These are phyloP conservation scores for Trichoderma erinaceum DNA, from an alignment of 495 filamentous ascomycete genomes.

Conservation along the genomic window DNA sequence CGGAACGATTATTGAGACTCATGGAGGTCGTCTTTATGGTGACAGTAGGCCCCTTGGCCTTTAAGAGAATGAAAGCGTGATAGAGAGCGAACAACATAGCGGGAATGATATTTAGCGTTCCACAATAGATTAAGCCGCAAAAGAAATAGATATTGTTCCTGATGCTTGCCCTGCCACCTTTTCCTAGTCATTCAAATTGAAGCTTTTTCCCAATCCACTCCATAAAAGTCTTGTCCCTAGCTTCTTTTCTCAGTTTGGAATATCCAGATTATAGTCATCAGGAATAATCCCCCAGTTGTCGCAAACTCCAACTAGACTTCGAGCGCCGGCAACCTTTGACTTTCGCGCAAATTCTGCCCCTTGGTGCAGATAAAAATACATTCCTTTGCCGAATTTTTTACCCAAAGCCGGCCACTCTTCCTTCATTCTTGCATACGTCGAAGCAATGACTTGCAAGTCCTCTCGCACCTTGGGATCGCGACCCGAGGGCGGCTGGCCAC, in stretches of 20 bases:
- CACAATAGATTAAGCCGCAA: not conserved
- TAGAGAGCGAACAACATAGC: not conserved
- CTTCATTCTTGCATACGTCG: not conserved
- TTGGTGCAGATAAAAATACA: slow-evolving; percentile 6
- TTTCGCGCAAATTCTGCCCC: slow-evolving; percentile 6
- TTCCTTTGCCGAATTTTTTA: not conserved
- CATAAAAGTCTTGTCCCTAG: not conserved
- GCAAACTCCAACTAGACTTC: not conserved
- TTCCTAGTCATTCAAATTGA: not conserved
- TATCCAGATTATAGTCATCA: not conserved
- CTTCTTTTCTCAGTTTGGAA: not conserved
- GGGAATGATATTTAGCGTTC: not conserved
- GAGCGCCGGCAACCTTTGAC: not conserved
- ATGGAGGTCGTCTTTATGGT: slow-evolving; percentile 16
- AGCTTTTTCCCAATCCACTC: not conserved
- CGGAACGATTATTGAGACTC: slow-evolving; percentile 20
- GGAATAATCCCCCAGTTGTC: slow-evolving; percentile 1
- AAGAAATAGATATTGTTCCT: not conserved
- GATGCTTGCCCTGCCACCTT: not conserved
- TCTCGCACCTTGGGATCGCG: not conserved
- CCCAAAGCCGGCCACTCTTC: slow-evolving; percentile 1
- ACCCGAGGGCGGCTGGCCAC: not conserved
- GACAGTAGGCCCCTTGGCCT: not conserved
- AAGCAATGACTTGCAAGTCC: not conserved
- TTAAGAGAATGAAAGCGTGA: not conserved